Percentiles rank a stretch among this genome's conserved stretches.
Evolutionary conservation across 768 basidiomycete genomes (phyloP).

Genomic region (Asterophora parasitica): DNA sequence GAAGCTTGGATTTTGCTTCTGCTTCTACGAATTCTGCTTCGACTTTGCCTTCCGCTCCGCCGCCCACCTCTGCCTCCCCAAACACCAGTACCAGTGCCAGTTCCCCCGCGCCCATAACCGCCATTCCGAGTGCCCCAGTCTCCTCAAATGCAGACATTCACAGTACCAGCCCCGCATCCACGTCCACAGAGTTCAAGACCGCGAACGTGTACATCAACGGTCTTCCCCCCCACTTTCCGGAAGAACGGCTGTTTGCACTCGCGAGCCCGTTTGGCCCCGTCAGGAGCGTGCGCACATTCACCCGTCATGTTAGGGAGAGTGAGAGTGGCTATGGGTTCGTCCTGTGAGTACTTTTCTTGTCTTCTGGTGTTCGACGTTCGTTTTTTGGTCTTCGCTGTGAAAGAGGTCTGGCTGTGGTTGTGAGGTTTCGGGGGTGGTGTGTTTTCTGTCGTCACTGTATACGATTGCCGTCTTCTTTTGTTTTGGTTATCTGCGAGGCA

Average conservation of each 20-base stretch:
- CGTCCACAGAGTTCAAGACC: slow-evolving; percentile 31
- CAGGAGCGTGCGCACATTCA: slow-evolving; percentile 78
- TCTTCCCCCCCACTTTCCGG: slow-evolving; percentile 76
- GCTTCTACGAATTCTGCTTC: not conserved
- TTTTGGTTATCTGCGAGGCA: no score
- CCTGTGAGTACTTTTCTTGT: slow-evolving; percentile 47
- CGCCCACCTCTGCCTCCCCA: no score
- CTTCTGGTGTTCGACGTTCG: no score
- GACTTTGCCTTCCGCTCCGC: not conserved
- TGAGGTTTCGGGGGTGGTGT: no score
- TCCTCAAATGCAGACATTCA: no score
- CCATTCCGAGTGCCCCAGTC: no score
- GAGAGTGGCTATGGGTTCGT: slow-evolving; percentile 76
- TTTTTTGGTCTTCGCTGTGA: not conserved
- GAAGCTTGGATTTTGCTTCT: no score
- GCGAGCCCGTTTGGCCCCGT: slow-evolving; percentile 69
- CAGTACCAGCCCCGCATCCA: not conserved
- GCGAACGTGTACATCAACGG: slow-evolving; percentile 90
- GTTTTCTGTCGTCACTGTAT: no score
- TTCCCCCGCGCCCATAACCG: no score
- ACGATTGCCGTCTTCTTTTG: no score
- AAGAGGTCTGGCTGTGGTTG: no score
- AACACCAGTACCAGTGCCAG: no score
- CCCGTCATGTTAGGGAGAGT: slow-evolving; percentile 73
- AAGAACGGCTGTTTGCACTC: slow-evolving; percentile 72